Percentiles rank a stretch among this genome's conserved stretches.
Evolutionary conservation across 2,329 filamentous ascomycete genomes (phyloP).

Genomic region (Aspergillus versicolor): DNA sequence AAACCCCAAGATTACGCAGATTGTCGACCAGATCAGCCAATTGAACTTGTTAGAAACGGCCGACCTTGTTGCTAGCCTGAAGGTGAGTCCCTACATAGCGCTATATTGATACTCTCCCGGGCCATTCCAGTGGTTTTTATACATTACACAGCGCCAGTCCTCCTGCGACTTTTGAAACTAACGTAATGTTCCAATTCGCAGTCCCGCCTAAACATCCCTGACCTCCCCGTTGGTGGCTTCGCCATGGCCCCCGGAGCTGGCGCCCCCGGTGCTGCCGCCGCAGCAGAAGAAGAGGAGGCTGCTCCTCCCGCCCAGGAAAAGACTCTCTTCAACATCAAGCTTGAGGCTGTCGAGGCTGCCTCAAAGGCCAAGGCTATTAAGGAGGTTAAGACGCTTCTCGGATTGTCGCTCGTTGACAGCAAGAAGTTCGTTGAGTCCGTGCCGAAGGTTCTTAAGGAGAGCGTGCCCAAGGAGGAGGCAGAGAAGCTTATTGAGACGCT

Average conservation of each 20-base stretch:
- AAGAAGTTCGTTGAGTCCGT: slow-evolving; percentile 99
- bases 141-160: neutral
- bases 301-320: slow-evolving; percentile 87
- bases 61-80: slow-evolving; percentile 89
- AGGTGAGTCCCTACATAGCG: slow-evolving; percentile 59
- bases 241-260: slow-evolving; percentile 65
- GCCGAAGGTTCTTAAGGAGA: slow-evolving; percentile 99
- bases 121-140: neutral
- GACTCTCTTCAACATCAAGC: slow-evolving; percentile 95
- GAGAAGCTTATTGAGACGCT: slow-evolving; percentile 97
- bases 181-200: slow-evolving; percentile 39
- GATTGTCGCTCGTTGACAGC: slow-evolving; percentile 93
- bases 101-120: neutral
- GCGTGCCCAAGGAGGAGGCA: slow-evolving; percentile 95
- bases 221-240: slow-evolving; percentile 92
- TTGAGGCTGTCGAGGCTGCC: slow-evolving; percentile 80
- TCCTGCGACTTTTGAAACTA: neutral
- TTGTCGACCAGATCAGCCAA: slow-evolving; percentile 98
- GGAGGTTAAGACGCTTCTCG: slow-evolving; percentile 96
- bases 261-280: slow-evolving; percentile 60
- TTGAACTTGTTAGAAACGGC: slow-evolving; percentile 97
- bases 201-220: slow-evolving; percentile 95
- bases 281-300: slow-evolving; percentile 76
- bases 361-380: slow-evolving; percentile 99
- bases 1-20: slow-evolving; percentile 89